Evolutionary conservation across 345 rosid genomes (phyloP), one percentile per base, ranked within the genome.

Genomic region (Populus simonii): DNA sequence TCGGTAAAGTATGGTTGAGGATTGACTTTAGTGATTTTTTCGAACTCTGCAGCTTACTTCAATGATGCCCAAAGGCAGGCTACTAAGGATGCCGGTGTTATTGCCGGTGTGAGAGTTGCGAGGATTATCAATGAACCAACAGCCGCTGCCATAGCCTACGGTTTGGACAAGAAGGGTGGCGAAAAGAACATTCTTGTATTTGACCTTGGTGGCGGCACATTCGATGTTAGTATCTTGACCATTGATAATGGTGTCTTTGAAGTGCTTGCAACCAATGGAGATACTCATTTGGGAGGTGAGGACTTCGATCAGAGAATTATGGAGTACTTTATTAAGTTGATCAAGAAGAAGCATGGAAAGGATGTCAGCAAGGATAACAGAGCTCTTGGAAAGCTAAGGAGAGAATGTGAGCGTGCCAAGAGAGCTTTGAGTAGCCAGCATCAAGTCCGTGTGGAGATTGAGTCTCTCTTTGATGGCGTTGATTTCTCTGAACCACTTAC

Each of bases 311-410:
- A 76, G 69, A 79, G 85, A 41, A 36, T 76, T 23, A 83, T 83
- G 85, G 82, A 76, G 38, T 76, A 76, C 72, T 83, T 83, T 38
- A 83, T 83, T 39, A 83, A 83, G 39, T 41, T 79, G 75, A 76
- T 76, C 43, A 83, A 72, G 78, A 83, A 83, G 75, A 83, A 83
- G 79, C 69, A 83, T 39, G 77, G 74, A 10, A 79, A 83, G 62
- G 85, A 83, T 38, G 72, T 83, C 77, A 76, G 85, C 68, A 72
- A 79, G 68, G 85, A 83, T 77, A 83, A 75, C 75, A 75, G 77
- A 38, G 78, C 80, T 17, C 82, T 79, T 33, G 85, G 85, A 23
- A 82, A 82, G 74, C 79, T 75, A 8, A 67, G 85, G 81, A 82
- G 80, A 57, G 85, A 79, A 75, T 20, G 66, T 49, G 85, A 82